Evolutionary conservation across 129 eudicot genomes (phyloP), one percentile per base, ranked within the genome.

Genomic region (Calendula officinalis): DNA sequence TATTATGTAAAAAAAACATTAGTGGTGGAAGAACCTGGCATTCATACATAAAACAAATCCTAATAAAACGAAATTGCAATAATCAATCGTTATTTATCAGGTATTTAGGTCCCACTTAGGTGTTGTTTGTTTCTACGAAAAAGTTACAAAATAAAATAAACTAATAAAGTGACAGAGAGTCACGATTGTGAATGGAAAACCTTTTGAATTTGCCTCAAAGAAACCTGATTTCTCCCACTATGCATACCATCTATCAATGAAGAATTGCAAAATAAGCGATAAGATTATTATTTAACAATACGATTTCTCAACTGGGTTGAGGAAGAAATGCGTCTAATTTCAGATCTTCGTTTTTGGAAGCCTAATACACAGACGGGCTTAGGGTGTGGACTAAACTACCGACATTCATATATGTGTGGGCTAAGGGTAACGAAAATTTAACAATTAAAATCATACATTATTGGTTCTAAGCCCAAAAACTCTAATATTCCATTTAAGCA

Each of bases 1-100:
- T 63, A 8, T 2, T 14, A 5, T 38, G 38, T 16, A 34, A 14
- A 45, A 6, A 3, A 13, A 47, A 90, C 95, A 72, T 90, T 86
- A 11, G 97, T 41, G 97, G 97, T 63, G 97, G 97, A 30, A 90
- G 75, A 61, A 90, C 95, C 91, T 89, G 75, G n/a, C 79, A 82
- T 43, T 36, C 46, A 10, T 49, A 62, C 60, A 60, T 32, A 12
- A 36, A n/a, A 3, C 7, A 9, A 51, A 47, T 35, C 15, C 38
- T 10, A n/a, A n/a, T n/a, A 56, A 13, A 67, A 4, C 57, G 27
- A 54, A 33, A 53, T 54, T 27, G 46, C 70, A 40, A 14, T 3
- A n/a, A 30, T 5, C 59, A 37, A 10, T 11, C 35, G 3, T 6
- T 15, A n/a, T 53, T 34, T 27, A 22, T 30, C 7, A 43, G 12